A percentile compares a stretch with the other conserved stretches of the same genome.
Evolutionary conservation across 371 early-diverging fungal genomes (phyloP).

Genomic region (Mucor indicus): DNA sequence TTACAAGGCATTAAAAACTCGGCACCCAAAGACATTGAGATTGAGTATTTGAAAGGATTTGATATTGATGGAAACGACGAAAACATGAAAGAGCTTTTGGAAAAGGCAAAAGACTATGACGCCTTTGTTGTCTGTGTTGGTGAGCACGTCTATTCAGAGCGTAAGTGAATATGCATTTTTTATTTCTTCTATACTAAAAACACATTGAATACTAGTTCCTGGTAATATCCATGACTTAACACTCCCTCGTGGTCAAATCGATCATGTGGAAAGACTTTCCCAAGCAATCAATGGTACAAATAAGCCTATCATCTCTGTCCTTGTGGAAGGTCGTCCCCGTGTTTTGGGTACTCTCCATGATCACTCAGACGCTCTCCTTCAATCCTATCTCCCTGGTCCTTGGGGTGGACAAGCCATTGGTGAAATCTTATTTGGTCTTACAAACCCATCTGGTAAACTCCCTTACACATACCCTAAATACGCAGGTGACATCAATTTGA

Average conservation of each 20-base stretch:
- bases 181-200: not conserved
- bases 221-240: conserved; percentile 57
- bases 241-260: conserved; percentile 50
- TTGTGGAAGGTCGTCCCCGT: conserved; percentile 62
- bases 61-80: conserved; percentile 26
- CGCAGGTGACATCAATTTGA: conserved; percentile 29
- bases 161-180: conserved; percentile 13
- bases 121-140: conserved; percentile 46
- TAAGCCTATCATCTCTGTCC: conserved; percentile 45
- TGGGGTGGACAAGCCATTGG: conserved; percentile 60
- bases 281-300: conserved; percentile 5
- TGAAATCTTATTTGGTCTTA: conserved; percentile 49
- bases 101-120: conserved; percentile 34
- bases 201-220: conserved; percentile 10
- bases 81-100: conserved; percentile 31
- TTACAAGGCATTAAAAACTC: conserved; percentile 34
- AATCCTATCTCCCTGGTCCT: conserved; percentile 58
- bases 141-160: conserved; percentile 51
- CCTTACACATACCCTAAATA: conserved; percentile 59
- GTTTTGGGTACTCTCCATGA: conserved; percentile 40
- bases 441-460: conserved; percentile 51
- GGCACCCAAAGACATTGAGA: conserved; percentile 32
- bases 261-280: conserved; percentile 25
- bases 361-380: conserved; percentile 45
- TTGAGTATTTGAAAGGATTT: conserved; percentile 29